These are phyloP conservation scores for Tubosaeta sp. DNA, from an alignment of 768 basidiomycete species.

Conservation along the genomic window DNA sequence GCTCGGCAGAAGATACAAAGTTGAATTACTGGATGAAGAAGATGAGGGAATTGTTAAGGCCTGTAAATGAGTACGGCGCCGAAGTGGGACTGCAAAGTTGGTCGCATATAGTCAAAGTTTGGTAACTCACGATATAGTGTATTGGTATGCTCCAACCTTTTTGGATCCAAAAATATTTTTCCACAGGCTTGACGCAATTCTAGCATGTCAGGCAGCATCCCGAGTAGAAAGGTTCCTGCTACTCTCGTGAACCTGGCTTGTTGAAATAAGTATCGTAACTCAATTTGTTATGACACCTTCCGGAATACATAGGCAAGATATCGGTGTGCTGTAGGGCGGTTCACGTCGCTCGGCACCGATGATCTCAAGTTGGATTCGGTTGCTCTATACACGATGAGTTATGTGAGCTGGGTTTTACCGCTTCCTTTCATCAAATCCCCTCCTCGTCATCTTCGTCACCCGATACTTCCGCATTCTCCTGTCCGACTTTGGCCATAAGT, in stretches of 20 bases:
- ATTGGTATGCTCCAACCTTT: not conserved
- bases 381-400: not conserved
- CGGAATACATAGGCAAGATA: too few relatives aligned
- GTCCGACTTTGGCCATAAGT: slow-evolving; percentile 91
- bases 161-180: too few relatives aligned
- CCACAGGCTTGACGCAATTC: too few relatives aligned
- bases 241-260: not conserved
- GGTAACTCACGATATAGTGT: too few relatives aligned
- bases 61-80: not conserved
- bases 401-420: not conserved
- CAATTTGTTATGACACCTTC: too few relatives aligned
- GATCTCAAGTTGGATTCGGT: not conserved
- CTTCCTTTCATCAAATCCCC: slow-evolving; percentile 14
- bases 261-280: too few relatives aligned
- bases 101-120: not conserved
- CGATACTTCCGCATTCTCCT: slow-evolving; percentile 94
- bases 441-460: slow-evolving; percentile 90
- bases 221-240: not conserved
- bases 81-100: not conserved
- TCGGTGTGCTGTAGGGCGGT: too few relatives aligned
- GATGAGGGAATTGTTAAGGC: not conserved
- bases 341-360: too few relatives aligned
- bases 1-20: slow-evolving; percentile 8
- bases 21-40: slow-evolving; percentile 5
- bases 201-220: too few relatives aligned